These are phyloP conservation scores for Hibiscus tridactylites DNA, from an alignment of 345 rosid species.

Conservation along the genomic window DNA sequence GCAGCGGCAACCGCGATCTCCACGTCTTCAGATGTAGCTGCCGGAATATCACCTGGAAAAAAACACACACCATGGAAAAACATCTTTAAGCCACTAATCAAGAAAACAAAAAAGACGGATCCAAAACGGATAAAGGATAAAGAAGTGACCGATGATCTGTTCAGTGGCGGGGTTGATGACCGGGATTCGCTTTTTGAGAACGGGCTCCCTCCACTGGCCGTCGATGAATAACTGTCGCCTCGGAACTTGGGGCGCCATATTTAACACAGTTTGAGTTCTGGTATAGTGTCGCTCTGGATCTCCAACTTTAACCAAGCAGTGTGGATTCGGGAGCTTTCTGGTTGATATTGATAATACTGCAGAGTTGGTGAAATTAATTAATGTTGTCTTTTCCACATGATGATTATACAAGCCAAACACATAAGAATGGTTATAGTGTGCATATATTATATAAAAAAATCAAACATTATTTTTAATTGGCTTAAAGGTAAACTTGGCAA, in stretches of 20 bases:
- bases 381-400: too few species aligned
- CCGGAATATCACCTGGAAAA: constrained; percentile 77
- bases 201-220: constrained; percentile 80
- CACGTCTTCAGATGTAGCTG: constrained; percentile 92
- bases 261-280: not conserved
- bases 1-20: constrained; percentile 89
- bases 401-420: too few species aligned
- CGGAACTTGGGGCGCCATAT: constrained; percentile 53
- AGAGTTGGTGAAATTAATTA: not conserved
- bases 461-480: too few species aligned
- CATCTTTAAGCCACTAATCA: not conserved
- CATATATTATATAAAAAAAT: too few species aligned
- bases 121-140: not conserved
- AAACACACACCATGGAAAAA: not conserved
- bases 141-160: constrained; percentile 50
- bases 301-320: not conserved
- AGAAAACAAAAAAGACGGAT: not conserved
- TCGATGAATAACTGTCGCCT: constrained; percentile 63
- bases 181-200: constrained; percentile 59
- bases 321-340: not conserved
- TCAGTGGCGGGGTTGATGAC: constrained; percentile 77
- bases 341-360: not conserved
- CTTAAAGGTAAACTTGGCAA: too few species aligned
- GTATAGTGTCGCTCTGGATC: not conserved
- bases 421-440: too few species aligned